A percentile compares a stretch with the other conserved stretches of the same genome.
These are phyloP conservation scores for Plectosphaerella cucumerina DNA, from an alignment of 2,329 filamentous ascomycete species.

Conservation along the genomic window DNA sequence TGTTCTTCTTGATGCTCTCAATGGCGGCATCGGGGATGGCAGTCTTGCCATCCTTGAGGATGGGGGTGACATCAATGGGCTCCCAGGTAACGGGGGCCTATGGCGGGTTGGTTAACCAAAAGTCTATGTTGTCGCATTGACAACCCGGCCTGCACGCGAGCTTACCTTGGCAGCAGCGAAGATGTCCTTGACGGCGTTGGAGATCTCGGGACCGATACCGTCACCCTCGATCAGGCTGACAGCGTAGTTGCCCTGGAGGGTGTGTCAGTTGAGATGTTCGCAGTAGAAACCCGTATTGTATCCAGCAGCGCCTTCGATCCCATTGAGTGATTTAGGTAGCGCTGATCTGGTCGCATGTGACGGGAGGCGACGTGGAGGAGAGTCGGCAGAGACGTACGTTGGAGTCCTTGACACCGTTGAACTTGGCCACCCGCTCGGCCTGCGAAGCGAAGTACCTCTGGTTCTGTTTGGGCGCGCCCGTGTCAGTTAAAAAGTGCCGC, in stretches of 20 bases:
- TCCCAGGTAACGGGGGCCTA: constrained; percentile 95
- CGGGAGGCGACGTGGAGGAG: constrained; percentile 4
- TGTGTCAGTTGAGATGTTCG: no score
- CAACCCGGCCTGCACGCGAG: constrained; percentile 11
- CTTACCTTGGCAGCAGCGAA: constrained; percentile 88
- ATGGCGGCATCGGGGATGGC: constrained; percentile 92
- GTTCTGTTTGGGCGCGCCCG: constrained; percentile 29
- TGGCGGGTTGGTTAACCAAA: constrained; percentile 16
- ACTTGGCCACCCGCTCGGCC: constrained; percentile 79
- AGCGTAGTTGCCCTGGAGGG: constrained; percentile 78
- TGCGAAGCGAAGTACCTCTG: constrained; percentile 61
- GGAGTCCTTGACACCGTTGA: constrained; percentile 83
- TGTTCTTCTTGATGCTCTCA: constrained; percentile 89
- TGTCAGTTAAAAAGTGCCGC: no score
- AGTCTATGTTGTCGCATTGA: background rate
- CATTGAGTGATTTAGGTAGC: background rate
- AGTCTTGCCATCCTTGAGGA: constrained; percentile 91
- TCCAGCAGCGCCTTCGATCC: background rate
- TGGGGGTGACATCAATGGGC: constrained; percentile 91
- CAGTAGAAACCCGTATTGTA: constrained; percentile 11
- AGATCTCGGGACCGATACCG: constrained; percentile 96
- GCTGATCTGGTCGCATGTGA: background rate
- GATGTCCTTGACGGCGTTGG: constrained; percentile 97
- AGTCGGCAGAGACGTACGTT: constrained; percentile 59
- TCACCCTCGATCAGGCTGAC: constrained; percentile 98